A percentile compares a stretch with the other conserved stretches of the same genome.
phyloP scores from a whole-genome alignment of 306 rosid species.

The Rosa lucieae region DNA sequence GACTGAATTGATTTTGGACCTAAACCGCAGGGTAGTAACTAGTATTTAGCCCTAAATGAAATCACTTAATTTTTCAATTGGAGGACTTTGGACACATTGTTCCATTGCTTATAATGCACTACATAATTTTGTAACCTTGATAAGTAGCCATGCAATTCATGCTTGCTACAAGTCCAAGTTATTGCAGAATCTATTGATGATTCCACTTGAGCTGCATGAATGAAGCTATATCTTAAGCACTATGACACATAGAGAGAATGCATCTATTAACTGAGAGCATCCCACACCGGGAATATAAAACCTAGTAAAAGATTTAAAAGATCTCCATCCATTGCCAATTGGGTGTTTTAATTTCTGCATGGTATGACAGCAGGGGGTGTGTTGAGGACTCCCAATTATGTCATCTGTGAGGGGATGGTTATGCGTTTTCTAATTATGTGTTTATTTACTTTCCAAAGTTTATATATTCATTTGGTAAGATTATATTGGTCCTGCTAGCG shows the following conservation, averaged over 20 bases:
- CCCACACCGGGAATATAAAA: background rate
- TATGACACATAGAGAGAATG: background rate
- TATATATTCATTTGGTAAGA: background rate
- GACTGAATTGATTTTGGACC: too few relatives aligned
- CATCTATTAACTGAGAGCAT: background rate
- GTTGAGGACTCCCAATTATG: background rate
- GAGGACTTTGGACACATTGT: background rate
- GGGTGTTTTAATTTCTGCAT: background rate
- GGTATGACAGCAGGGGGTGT: background rate
- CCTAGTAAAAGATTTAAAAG: background rate
- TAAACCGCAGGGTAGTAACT: too few relatives aligned
- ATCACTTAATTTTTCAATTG: background rate
- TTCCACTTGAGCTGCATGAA: background rate
- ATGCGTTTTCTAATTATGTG: background rate
- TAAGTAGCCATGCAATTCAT: background rate
- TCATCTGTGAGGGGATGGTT: background rate
- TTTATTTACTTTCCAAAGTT: background rate
- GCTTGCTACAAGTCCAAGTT: background rate
- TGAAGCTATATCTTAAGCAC: background rate
- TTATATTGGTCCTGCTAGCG: background rate
- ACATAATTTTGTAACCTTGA: background rate
- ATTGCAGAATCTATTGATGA: background rate
- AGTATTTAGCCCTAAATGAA: background rate
- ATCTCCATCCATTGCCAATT: background rate
- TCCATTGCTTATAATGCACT: background rate